Evolutionary conservation across 2,329 filamentous ascomycete genomes (phyloP), one percentile per base, ranked within the genome.

Genomic region (Cladosporium sp.): DNA sequence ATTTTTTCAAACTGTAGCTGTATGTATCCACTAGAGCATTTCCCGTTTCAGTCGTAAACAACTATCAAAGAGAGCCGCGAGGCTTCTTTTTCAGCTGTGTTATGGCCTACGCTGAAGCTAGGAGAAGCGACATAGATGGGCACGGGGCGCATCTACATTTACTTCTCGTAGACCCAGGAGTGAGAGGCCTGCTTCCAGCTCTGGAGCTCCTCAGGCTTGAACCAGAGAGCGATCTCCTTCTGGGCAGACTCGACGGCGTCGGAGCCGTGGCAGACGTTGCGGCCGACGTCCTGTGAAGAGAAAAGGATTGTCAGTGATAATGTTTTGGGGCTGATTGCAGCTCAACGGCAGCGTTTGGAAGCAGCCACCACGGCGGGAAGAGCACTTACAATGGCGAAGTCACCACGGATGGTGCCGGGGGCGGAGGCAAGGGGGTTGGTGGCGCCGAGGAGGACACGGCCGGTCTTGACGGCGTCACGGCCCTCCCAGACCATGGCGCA

Each of bases 401-500:
- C 91, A 82, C 93, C 94, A 85, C 95, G 94, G 88, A 99, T 99
- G 85, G 95, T 99, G 81, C 95, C 95, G 71, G 95, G 95, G 77
- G 90, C 88, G 66, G 94, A 98, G 80, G 90, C 91, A 72, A 95
- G 88, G 78, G 95, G 95, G 91, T 99, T 98, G 88, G 95, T 99
- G 84, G 95, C 95, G 84, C 95, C 95, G 82, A 99, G 93, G 81
- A 99, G 89, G 82, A 85, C 89, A 80, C 95, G 94, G 83, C 95
- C 95, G 75, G 93, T 97, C 91, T 98, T 98, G 88, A 97, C 93
- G 82, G 90, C 95, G 79, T 99, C 93, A 88, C 91, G 91, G 80
- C 95, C 95, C 84, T 99, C 93, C 95, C 95, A 99, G 84, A 99
- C 91, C 94, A 98, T 99, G 86, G 95, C 95, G 86, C 88, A 90